Evolutionary conservation across 2,329 filamentous ascomycete genomes (phyloP), one percentile per base, ranked within the genome.

Genomic region (Fusarium coffeatum): DNA sequence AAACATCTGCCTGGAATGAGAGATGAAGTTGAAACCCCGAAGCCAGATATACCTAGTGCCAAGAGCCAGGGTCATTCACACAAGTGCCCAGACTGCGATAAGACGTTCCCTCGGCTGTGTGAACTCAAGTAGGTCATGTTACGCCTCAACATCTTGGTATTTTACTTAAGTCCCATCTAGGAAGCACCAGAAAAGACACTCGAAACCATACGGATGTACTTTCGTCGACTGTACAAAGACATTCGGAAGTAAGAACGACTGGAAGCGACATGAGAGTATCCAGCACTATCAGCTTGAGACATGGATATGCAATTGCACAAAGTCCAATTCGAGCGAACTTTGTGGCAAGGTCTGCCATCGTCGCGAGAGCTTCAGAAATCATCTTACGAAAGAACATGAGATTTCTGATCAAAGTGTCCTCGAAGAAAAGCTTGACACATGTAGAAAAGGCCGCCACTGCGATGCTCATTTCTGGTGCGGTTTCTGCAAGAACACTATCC

Each of bases 211-310:
- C 68, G 90, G 89, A 15, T 98, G 94, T 78, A 97, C 93, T 0
- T 92, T 90, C 68, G 79, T 83, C 11, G 80, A 82, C 30, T 97
- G 94, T 75, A 78, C 80, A 50, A 94, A 93, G 75, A 83, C 77
- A 0, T 97, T 97, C 72, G 94, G 94, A n/a, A 94, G 92, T 78
- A 97, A 97, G 77, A 94, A 93, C 63, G 94, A 98, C 79, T 98
- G 89, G 94, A 97, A 97, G 77, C 89, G 94, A 2, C 94, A 98
- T 75, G 95, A 98, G 76, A 91, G 89, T 69, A 89, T 87, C 18
- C 92, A 95, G 74, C 94, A 97, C 77, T 89, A 87, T 65, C 88
- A 91, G 62, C 78, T 87, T 8, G 90, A 94, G 74, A 85, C 86
- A 49, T 97, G 92, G 89, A 88, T 87, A 30, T 97, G 94, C 76